Base-by-base conservation (phyloP, 1,139 yeast genomes). In the Yamadazyma aaseri region DNA sequence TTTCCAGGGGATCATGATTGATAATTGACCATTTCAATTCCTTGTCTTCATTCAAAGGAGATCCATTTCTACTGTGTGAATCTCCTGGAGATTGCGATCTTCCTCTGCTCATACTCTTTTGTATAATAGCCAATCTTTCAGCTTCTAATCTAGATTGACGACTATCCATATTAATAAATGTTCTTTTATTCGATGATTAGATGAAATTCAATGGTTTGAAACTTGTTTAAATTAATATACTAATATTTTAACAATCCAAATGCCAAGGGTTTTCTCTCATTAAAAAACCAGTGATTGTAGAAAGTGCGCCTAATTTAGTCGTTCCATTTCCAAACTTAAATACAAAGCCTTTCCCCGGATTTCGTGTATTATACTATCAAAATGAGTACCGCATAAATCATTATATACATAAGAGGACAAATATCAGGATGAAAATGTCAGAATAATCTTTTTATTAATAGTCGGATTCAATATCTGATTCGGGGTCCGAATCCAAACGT, bases 1-100 rank as follows among this genome's bases (percentile, higher is more conserved):
- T 56, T 38, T 76, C 81, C 52, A 76, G 77, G 0, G 86, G 86
- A 45, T 80, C 85, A 39, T 67, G 75, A 43, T 65, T 68, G 35
- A 69, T 64, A 31, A 70, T 67, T 6, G 72, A 64, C 75, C 75
- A 70, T 41, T 72, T 73, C 36, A 71, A 52, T 15, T 69, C 75
- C 37, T 56, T 55, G 22, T 64, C 72, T 34, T 65, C 72, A 28
- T 59, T 58, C 51, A 58, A 60, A 3, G 55, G 48, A n/a, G 72
- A 66, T 12, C 63, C 56, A 16, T 71, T 63, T 30, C 73, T 50
- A 32, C 60, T 53, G 32, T 55, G 54, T 37, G 50, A 49, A 12
- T 55, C 53, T 2, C 55, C 45, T 3, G 74, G 75, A 3, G 73
- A 65, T 17, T 44, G 42, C 8, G 72, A 65, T 24, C 74, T 51